Conservation (phyloP, 1,139 yeast genomes). For the Taphrina communis region DNA sequence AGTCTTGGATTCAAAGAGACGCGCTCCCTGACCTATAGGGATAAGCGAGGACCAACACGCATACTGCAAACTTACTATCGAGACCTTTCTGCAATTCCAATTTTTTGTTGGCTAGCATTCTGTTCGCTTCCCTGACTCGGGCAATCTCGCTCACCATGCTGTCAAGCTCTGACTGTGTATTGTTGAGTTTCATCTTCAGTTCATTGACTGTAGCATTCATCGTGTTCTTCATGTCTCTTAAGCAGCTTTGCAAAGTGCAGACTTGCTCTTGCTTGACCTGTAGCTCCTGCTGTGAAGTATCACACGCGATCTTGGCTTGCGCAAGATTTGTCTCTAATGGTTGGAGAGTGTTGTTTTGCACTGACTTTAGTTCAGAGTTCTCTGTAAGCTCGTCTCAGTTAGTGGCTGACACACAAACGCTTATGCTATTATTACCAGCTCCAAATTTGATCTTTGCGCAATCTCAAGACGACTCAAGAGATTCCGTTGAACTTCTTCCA, state of each 20-base stretch:
- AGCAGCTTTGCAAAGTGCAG: not conserved
- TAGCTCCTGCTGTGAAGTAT: not conserved
- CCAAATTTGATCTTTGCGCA: not conserved
- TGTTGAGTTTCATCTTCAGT: not conserved
- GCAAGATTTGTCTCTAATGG: not conserved
- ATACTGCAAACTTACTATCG: not conserved
- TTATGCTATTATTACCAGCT: not conserved
- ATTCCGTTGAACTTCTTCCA: not conserved
- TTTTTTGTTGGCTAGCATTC: not conserved
- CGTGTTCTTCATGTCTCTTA: not conserved
- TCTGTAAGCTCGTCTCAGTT: not conserved
- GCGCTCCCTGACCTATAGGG: slow-evolving; percentile 3
- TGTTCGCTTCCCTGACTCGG: not conserved
- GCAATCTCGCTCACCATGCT: not conserved
- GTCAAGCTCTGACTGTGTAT: not conserved
- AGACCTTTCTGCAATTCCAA: slow-evolving; percentile 9
- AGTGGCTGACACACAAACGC: not conserved
- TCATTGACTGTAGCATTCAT: not conserved
- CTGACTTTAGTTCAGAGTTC: not conserved
- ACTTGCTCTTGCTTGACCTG: not conserved
- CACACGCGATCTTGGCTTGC: not conserved
- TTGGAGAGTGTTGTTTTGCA: not conserved
- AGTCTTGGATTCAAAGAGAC: slow-evolving; percentile 3
- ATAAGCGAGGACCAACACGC: not conserved
- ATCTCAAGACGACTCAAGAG: not conserved